A percentile compares a stretch with the other conserved stretches of the same genome.
phyloP scores from a whole-genome alignment of 2,329 filamentous ascomycete species.

The Colletotrichum sp. region DNA sequence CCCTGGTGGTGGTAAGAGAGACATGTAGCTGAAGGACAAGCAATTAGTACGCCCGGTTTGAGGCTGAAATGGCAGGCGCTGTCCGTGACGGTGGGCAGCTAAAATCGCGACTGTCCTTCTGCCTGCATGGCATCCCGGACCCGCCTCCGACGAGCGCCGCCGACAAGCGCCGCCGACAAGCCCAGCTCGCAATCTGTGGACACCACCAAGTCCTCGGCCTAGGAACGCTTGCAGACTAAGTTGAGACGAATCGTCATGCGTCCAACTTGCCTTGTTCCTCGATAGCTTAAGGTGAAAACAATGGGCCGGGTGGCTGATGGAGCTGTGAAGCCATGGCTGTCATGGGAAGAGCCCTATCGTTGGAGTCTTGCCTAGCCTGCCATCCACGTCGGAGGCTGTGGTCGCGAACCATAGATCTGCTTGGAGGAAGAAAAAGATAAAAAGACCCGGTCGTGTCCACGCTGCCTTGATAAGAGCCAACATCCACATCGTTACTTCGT shows the following conservation, averaged over 20 bases:
- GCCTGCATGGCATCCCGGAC: background rate
- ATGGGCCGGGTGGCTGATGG: background rate
- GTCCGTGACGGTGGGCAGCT: background rate
- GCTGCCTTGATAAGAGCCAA: background rate
- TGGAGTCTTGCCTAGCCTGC: background rate
- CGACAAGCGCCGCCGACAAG: background rate
- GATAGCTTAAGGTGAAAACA: background rate
- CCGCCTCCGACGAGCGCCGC: constrained; percentile 2
- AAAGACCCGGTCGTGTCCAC: background rate
- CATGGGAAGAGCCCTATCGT: background rate
- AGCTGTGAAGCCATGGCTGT: background rate
- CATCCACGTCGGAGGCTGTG: background rate
- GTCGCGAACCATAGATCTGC: background rate
- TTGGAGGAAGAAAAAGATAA: background rate
- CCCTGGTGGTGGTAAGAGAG: background rate
- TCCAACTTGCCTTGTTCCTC: background rate
- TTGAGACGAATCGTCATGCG: constrained; percentile 11
- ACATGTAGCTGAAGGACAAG: background rate
- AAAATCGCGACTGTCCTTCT: background rate
- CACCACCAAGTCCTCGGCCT: background rate
- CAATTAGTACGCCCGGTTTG: background rate
- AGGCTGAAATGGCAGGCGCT: background rate
- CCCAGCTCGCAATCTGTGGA: background rate
- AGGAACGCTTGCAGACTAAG: constrained; percentile 5
- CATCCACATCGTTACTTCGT: background rate